Conservation (phyloP, 2,329 filamentous ascomycete genomes). For the Fusarium marasasianum region DNA sequence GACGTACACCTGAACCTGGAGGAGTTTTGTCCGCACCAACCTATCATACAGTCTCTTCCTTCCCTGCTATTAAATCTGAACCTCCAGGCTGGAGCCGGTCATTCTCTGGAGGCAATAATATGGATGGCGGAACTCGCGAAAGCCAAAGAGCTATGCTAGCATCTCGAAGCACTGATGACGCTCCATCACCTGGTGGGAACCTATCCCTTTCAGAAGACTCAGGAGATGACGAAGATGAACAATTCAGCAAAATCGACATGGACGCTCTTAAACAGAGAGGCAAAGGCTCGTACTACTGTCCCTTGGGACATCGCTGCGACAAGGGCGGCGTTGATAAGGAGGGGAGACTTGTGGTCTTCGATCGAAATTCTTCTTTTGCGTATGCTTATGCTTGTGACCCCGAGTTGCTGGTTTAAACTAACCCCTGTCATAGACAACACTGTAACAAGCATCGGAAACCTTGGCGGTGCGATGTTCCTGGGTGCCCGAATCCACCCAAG, state of each 20-base stretch:
- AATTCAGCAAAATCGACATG: constrained; percentile 51
- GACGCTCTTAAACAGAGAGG: constrained; percentile 52
- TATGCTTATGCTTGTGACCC: constrained; percentile 36
- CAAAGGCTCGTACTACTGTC: constrained; percentile 52
- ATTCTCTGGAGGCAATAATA: constrained; percentile 25
- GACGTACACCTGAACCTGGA: constrained; percentile 26
- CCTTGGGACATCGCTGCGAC: constrained; percentile 48
- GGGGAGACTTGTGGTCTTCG: constrained; percentile 51
- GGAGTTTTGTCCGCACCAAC: constrained; percentile 11
- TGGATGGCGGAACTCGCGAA: constrained; percentile 35
- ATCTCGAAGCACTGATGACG: constrained; percentile 27
- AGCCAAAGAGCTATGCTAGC: constrained; percentile 39
- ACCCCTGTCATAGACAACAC: constrained; percentile 49
- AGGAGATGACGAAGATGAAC: constrained; percentile 48
- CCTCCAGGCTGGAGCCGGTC: constrained; percentile 24
- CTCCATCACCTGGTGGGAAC: constrained; percentile 25
- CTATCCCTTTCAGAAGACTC: constrained; percentile 46
- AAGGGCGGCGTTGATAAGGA: constrained; percentile 54
- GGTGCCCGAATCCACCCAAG: constrained; percentile 54
- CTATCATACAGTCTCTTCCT: constrained; percentile 38
- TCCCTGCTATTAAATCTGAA: constrained; percentile 38
- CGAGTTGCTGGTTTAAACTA: constrained; percentile 21
- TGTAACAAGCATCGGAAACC: constrained; percentile 56
- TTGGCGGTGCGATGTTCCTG: constrained; percentile 51
- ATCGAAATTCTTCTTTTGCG: constrained; percentile 55